Base-by-base conservation (phyloP, 192 early-diverging fungal genomes). In the Coemansia sp. region DNA sequence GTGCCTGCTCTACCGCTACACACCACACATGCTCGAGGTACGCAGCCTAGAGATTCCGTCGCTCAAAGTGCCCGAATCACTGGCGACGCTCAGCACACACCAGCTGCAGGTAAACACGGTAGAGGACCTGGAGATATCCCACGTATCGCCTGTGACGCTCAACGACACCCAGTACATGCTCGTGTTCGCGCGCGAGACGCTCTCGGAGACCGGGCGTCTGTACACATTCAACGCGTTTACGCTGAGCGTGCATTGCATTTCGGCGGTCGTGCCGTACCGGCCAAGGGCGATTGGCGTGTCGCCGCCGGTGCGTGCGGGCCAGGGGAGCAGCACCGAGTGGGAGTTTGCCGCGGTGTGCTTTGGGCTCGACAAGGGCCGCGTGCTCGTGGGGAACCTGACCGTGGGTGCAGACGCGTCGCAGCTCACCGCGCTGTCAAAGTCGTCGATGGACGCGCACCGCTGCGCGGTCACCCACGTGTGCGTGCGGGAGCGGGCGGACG, bases 301-400 rank as follows among this genome's bases (percentile, higher is more conserved):
- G 23, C 33, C 64, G 6, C 57, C 74, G 28, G 18, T 66, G n/a
- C 14, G 43, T 18, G 69, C 69, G 5, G 74, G 74, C 18, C 54
- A 54, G 30, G 74, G 68, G 5, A 64, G 57, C 45, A 64, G 52
- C 42, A 67, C 64, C 19, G 64, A 71, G 43, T 77, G 74, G 74
- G 68, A 77, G 65, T 77, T 67, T 59, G 31, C 54, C 0, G 54
- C 71, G 6, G 59, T 64, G n/a, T 67, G 68, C 44, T 63, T 77
- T 56, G 68, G 69, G 1, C 29, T 71, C 19, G 19, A 61, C 16
- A 53, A 57, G 14, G 68, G 74, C 18, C 55, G 53, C 8, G 56
- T 43, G 18, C 31, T 71, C 19, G 27, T 77, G 5, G 74, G 74
- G 1, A 71, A 69, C 25, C 54, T 77, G 43, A 64, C 60, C 8